Evolutionary conservation across 2,329 filamentous ascomycete species (phyloP).

Genomic region (Aspergillus uvarum): DNA sequence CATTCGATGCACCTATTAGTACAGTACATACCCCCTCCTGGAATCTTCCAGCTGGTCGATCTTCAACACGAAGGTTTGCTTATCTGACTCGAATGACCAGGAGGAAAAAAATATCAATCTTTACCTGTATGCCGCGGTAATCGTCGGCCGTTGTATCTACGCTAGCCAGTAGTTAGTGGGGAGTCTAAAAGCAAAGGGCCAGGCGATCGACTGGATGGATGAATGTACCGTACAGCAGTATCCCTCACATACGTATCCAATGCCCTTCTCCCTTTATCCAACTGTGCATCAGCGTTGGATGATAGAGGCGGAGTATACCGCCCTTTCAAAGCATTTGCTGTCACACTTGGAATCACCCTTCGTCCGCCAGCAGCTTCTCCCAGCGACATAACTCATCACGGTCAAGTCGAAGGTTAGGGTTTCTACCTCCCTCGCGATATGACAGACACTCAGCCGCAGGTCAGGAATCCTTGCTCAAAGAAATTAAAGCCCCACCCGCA

Average conservation of each 20-base stretch:
- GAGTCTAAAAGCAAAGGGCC: background rate
- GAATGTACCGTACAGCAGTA: background rate
- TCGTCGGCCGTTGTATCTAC: too few relatives aligned
- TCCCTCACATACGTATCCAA: background rate
- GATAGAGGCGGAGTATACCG: background rate
- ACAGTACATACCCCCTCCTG: background rate
- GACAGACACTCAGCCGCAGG: background rate
- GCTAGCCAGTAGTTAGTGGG: background rate
- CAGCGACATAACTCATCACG: too few relatives aligned
- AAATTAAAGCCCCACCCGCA: background rate
- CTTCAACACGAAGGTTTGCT: background rate
- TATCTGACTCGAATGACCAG: background rate
- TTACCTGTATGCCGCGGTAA: background rate
- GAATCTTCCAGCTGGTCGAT: background rate
- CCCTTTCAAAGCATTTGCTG: background rate
- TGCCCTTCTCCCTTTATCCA: background rate
- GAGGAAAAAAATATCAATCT: background rate
- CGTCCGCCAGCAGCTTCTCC: background rate
- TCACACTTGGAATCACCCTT: background rate
- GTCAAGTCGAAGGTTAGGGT: background rate
- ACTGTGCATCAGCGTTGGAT: background rate
- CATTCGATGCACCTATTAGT: too few relatives aligned
- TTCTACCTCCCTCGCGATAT: background rate
- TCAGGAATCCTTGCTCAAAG: background rate
- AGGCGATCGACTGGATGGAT: background rate